Percentiles rank a stretch among this genome's conserved stretches.
Evolutionary conservation across 805 yeast species (phyloP).

Genomic region (Ogataea pilisensis): DNA sequence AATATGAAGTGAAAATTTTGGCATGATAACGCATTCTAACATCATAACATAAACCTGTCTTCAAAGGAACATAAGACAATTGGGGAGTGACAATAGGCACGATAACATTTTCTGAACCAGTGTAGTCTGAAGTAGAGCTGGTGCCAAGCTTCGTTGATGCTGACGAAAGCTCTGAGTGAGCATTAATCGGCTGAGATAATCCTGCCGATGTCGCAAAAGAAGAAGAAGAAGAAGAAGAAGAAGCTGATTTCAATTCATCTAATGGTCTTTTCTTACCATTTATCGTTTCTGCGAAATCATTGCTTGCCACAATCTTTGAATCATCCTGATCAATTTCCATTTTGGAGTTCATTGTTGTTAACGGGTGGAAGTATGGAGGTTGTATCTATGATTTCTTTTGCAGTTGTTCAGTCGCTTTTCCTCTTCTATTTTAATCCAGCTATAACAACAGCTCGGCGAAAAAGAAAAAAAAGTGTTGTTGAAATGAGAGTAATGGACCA

Average conservation of each 20-base stretch:
- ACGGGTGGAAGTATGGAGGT: too few species aligned
- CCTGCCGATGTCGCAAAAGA: too few species aligned
- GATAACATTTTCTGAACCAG: conserved; percentile 22
- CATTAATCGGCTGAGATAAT: background rate
- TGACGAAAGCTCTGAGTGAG: background rate
- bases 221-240: too few species aligned
- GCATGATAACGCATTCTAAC: conserved; percentile 98
- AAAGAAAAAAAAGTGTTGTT: too few species aligned
- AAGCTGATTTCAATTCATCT: background rate
- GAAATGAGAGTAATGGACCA: too few species aligned
- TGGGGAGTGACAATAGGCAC: conserved; percentile 65
- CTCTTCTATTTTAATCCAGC: too few species aligned
- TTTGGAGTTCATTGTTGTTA: conserved; percentile 13
- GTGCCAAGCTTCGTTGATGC: too few species aligned
- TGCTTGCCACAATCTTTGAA: background rate
- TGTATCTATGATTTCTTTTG: too few species aligned
- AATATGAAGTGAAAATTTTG: conserved; percentile 84
- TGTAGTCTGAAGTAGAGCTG: too few species aligned
- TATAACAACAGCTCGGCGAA: too few species aligned
- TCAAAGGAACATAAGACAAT: conserved; percentile 65
- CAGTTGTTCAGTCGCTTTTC: too few species aligned
- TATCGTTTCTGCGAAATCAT: too few species aligned
- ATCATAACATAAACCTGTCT: conserved; percentile 94
- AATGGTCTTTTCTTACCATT: conserved; percentile 1
- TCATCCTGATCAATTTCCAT: conserved; percentile 11